Base-by-base conservation (phyloP, 441 rosid genomes). In the Eruca vesicaria region DNA sequence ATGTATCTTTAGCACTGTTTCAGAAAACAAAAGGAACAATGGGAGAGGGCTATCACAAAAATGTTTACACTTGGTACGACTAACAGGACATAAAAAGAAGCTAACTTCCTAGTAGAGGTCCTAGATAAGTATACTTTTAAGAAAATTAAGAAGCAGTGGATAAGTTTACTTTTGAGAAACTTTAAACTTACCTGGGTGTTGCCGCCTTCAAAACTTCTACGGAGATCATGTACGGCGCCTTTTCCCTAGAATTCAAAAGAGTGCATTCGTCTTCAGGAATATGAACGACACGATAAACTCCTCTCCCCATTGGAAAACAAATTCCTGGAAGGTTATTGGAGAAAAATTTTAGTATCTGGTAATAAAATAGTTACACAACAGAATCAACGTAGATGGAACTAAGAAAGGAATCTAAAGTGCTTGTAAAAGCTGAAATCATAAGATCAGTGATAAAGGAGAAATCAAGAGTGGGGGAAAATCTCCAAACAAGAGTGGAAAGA, bases 271-370 rank as follows among this genome's bases (percentile, higher is more conserved):
- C 98, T 86, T 90, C 98, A 69, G 98, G 99, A 75, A 96, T 92
- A 85, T 93, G 98, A 78, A 96, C 88, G 76, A 93, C 97, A 55
- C 97, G 97, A 78, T 88, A 89, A 86, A 92, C 79, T 77, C 98
- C 99, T 84, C 84, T 93, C 77, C 98, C 99, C 98, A 96, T 82
- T 45, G 98, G 99, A 86, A 93, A 96, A 89, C 98, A 96, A 75
- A 96, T 78, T 68, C 99, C 99, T 96, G 86, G 72, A 66, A 72
- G 69, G 12, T 62, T 43, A 55, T 38, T 67, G 35, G 65, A 29
- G 18, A 9, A 73, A 58, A 3, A n/a, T n/a, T n/a, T 73, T n/a
- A 63, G 61, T 45, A 56, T 43, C 45, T 63, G 63, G 63, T 66
- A 63, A 70, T 50, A 63, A 80, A 59, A 26, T 38, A 77, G 63